A percentile compares a stretch with the other conserved stretches of the same genome.
These are phyloP conservation scores for Penicillium atrosanguineum DNA, from an alignment of 495 filamentous ascomycete genomes.

Conservation along the genomic window DNA sequence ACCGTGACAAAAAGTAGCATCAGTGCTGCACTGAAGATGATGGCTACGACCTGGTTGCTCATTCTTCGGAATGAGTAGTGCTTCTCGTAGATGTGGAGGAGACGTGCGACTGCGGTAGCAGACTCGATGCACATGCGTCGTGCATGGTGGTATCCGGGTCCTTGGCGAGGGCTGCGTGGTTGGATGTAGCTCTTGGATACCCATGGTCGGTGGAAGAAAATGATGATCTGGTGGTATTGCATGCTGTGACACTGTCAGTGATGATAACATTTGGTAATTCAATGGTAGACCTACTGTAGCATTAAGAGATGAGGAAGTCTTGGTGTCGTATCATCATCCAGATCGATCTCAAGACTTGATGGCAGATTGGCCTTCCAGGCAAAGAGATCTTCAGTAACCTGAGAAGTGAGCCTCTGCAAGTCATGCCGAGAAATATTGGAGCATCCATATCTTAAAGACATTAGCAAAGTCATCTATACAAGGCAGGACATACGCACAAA, in stretches of 20 bases:
- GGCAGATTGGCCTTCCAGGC: constrained; percentile 49
- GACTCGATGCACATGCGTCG: constrained; percentile 50
- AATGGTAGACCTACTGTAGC: constrained; percentile 39
- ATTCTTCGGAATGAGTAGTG: constrained; percentile 50
- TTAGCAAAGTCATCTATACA: neutral
- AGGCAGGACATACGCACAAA: constrained; percentile 30
- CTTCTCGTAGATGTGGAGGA: constrained; percentile 48
- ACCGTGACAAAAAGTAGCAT: constrained; percentile 49
- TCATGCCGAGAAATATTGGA: constrained; percentile 44
- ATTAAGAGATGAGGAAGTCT: constrained; percentile 47
- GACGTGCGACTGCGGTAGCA: constrained; percentile 41
- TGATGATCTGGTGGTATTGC: constrained; percentile 54
- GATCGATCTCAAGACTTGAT: constrained; percentile 37
- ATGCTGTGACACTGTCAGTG: constrained; percentile 33
- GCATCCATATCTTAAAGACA: constrained; percentile 38
- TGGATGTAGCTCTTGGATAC: constrained; percentile 50
- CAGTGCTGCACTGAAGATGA: constrained; percentile 50
- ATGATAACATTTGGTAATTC: neutral
- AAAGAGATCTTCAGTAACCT: constrained; percentile 45
- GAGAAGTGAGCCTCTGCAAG: constrained; percentile 42
- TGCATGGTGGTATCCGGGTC: constrained; percentile 45
- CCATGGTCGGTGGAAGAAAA: constrained; percentile 51
- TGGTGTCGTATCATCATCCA: constrained; percentile 34
- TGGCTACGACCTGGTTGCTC: constrained; percentile 50
- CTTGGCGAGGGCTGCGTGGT: constrained; percentile 42